Conservation (phyloP, 495 filamentous ascomycete species). For the Podospora comata region DNA sequence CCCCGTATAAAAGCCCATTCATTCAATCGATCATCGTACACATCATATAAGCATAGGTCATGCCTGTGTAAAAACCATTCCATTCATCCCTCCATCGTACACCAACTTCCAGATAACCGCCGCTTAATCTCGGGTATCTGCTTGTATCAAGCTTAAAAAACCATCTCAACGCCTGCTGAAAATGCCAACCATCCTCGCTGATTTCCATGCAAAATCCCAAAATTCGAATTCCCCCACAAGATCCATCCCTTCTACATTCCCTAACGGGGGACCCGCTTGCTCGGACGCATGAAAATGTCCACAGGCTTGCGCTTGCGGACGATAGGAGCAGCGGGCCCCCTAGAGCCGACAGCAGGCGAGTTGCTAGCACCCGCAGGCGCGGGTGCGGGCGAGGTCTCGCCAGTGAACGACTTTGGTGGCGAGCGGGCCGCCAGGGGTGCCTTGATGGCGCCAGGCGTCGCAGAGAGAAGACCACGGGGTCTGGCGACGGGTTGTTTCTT, state of each 20-base stretch:
- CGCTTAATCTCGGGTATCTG: neutral
- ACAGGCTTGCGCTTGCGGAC: constrained; percentile 27
- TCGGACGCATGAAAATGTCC: constrained; percentile 36
- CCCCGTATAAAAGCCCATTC: neutral
- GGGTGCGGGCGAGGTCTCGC: neutral
- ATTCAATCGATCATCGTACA: neutral
- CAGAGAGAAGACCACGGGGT: constrained; percentile 15
- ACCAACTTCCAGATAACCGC: neutral
- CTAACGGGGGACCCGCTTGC: constrained; percentile 14
- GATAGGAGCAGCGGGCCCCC: constrained; percentile 9
- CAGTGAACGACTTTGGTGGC: neutral
- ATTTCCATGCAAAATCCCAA: neutral
- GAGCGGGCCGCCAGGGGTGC: neutral
- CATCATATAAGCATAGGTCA: neutral
- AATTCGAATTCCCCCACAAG: neutral
- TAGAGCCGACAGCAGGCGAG: constrained; percentile 1
- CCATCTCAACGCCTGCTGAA: neutral
- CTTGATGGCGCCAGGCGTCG: constrained; percentile 22
- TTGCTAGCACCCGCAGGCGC: neutral
- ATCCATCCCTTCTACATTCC: neutral
- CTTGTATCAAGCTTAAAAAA: neutral
- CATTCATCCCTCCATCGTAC: neutral
- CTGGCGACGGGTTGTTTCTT: neutral
- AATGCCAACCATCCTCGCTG: neutral
- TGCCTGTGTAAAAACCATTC: neutral